Conservation (phyloP, 257 asterid species). For the Paulownia fortunei region DNA sequence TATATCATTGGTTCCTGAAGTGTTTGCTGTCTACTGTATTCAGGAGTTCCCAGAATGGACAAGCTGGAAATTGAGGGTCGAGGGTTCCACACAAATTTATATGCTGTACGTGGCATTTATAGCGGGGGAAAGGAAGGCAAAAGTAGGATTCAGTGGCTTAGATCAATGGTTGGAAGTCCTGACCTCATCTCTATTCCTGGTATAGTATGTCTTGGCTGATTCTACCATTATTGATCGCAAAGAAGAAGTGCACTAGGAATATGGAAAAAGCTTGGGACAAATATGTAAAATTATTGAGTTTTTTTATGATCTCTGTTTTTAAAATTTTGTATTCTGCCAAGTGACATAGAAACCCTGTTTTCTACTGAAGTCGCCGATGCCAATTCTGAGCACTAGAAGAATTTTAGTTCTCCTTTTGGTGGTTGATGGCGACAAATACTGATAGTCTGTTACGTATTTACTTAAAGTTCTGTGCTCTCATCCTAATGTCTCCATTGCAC, state of each 20-base stretch:
- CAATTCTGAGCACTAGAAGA: too few species aligned
- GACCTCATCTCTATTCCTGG: slow-evolving; percentile 97
- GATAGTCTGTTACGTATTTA: not conserved
- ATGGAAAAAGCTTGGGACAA: not conserved
- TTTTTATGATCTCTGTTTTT: not conserved
- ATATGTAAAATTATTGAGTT: not conserved
- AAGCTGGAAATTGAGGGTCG: slow-evolving; percentile 99
- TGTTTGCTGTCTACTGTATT: slow-evolving; percentile 29
- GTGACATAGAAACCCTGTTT: not conserved
- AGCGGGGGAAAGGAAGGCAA: slow-evolving; percentile 98
- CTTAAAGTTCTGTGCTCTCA: not conserved
- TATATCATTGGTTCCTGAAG: not conserved
- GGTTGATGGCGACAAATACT: not conserved
- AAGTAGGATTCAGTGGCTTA: slow-evolving; percentile 97
- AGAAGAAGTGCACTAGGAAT: not conserved
- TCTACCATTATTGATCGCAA: not conserved
- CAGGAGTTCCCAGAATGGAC: slow-evolving; percentile 86
- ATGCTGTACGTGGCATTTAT: slow-evolving; percentile 84
- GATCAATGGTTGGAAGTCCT: slow-evolving; percentile 99
- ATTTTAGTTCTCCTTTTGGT: too few species aligned
- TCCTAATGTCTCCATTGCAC: not conserved
- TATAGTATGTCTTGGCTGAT: slow-evolving; percentile 34
- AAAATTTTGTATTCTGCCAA: not conserved
- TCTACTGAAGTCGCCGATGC: too few species aligned
- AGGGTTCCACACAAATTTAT: slow-evolving; percentile 95